These are phyloP conservation scores for Penicillium dipodomyicola DNA, from an alignment of 495 filamentous ascomycete species.

Conservation along the genomic window DNA sequence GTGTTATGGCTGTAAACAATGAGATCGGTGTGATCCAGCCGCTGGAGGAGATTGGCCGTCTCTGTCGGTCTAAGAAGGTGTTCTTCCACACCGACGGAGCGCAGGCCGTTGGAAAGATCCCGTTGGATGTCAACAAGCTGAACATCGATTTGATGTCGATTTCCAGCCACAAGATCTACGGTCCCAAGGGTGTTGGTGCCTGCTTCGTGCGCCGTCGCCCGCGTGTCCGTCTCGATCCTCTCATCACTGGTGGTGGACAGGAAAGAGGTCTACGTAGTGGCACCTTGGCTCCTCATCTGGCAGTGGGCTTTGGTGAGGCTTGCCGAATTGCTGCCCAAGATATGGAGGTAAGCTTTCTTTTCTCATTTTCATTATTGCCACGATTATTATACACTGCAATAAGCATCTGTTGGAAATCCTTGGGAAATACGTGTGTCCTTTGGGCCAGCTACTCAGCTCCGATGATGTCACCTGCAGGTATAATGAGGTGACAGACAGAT, in stretches of 20 bases:
- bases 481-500: constrained; percentile 38
- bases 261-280: constrained; percentile 92
- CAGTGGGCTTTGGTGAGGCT: constrained; percentile 93
- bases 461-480: constrained; percentile 52
- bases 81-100: constrained; percentile 99
- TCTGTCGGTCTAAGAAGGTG: constrained; percentile 87
- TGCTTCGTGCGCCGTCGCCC: constrained; percentile 92
- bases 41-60: constrained; percentile 84
- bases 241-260: constrained; percentile 95
- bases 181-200: constrained; percentile 93
- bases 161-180: constrained; percentile 98
- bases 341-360: constrained; percentile 65
- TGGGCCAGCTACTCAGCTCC: constrained; percentile 37
- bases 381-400: constrained; percentile 49
- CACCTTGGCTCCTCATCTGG: constrained; percentile 83
- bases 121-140: constrained; percentile 92
- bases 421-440: constrained; percentile 22
- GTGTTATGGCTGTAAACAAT: constrained; percentile 99
- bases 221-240: constrained; percentile 88
- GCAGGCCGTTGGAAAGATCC: constrained; percentile 96
- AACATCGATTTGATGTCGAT: constrained; percentile 98
- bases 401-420: no score
- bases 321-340: constrained; percentile 88
- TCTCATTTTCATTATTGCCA: background rate
- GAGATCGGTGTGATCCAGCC: constrained; percentile 99